Base-by-base conservation (phyloP, 1,284 basidiomycete genomes). In the Ceratobasidium sp. region DNA sequence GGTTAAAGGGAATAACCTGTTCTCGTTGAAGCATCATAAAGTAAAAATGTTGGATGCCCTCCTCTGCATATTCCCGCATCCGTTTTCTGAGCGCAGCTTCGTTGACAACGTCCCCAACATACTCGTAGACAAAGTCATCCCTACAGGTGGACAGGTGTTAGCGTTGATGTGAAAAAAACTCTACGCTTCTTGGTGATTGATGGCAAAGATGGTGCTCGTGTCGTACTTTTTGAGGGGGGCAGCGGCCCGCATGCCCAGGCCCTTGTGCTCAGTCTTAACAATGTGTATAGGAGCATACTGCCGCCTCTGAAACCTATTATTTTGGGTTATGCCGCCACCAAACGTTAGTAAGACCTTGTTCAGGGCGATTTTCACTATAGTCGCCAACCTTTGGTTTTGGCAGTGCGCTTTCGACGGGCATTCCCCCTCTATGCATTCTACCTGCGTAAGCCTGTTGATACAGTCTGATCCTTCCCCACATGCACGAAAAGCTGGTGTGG, bases 1-100 rank as follows among this genome's bases (percentile, higher is more conserved):
- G 56, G 30, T 69, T 54, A 71, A 12, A 21, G 60, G 36, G 77
- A 76, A 88, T 74, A 75, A 94, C 94, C 86, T 99, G 95, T 77
- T 98, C 95, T 77, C 94, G 95, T 81, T 98, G 97, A 72, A 99
- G 82, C 92, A 98, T 96, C 97, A 99, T 99, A 79, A 99, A 99
- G 82, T 99, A 99, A 78, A 99, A 99, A 81, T 99, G 96, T 72
- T 88, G 85, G 75, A 98, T 95, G 18, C 96, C 96, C 80, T 98
- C 95, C 51, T 91, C 86, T 1, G 89, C 95, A 79, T 99, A 99
- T 46, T 92, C 89, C 62, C 92, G 87, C 95, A 99, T 98, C 48
- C 96, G 89, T 79, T 94, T 94, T 80, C 92, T 88, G 80, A 99
- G 98, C 18, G 91, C 91, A 18, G 85, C 83, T 54, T 94, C 91